Conservation (phyloP, 75 land plant genomes). For the Pinus albicaulis region DNA sequence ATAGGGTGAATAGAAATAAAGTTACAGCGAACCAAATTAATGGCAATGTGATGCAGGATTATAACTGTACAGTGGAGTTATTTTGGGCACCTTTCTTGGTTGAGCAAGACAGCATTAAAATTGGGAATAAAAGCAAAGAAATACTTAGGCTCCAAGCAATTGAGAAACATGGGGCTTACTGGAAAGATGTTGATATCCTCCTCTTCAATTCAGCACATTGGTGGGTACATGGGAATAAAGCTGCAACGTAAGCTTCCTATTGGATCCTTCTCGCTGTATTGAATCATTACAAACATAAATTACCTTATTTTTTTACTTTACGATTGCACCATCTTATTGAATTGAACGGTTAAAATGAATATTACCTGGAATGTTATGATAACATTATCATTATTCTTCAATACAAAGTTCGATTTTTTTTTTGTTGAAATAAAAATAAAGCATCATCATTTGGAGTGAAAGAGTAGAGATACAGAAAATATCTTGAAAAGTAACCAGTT, state of each 20-base stretch:
- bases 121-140: conserved; percentile 7
- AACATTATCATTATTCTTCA: too few species aligned
- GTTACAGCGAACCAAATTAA: conserved; percentile 1
- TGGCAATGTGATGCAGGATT: conserved; percentile 23
- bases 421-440: too few species aligned
- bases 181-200: conserved; percentile 33
- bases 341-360: too few species aligned
- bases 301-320: too few species aligned
- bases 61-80: conserved; percentile 43
- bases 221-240: conserved; percentile 10
- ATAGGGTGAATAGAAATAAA: not conserved
- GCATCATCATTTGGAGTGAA: too few species aligned
- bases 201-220: conserved; percentile 44
- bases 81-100: conserved; percentile 18
- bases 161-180: conserved; percentile 16
- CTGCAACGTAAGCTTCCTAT: conserved; percentile 22
- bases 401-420: too few species aligned
- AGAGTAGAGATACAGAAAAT: too few species aligned
- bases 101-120: conserved; percentile 29
- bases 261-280: not conserved
- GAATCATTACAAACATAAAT: too few species aligned
- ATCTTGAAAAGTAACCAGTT: too few species aligned
- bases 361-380: too few species aligned
- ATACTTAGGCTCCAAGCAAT: conserved; percentile 26
- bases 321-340: too few species aligned